These are phyloP conservation scores for Astraeus odoratus DNA, from an alignment of 768 basidiomycete genomes.

Conservation along the genomic window DNA sequence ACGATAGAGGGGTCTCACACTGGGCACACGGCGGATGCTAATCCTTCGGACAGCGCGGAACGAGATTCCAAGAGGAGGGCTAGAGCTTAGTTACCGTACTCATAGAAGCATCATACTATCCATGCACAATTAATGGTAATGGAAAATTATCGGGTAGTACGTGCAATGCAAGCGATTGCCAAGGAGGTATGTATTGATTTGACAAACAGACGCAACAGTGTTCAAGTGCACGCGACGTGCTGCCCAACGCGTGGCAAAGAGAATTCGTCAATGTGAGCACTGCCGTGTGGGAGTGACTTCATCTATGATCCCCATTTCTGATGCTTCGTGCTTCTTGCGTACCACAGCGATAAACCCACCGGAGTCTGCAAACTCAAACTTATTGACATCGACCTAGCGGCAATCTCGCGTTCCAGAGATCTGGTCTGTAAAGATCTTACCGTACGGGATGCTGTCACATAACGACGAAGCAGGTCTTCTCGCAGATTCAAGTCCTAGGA, in stretches of 20 bases:
- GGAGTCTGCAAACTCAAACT: not conserved
- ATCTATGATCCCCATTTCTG: no score
- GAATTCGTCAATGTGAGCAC: no score
- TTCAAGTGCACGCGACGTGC: no score
- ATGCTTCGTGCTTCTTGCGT: no score
- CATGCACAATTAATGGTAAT: constrained; percentile 7
- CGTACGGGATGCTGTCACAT: constrained; percentile 2
- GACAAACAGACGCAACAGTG: no score
- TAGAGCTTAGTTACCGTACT: constrained; percentile 31
- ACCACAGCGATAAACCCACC: no score
- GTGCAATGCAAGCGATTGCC: constrained; percentile 8
- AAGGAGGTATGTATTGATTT: no score
- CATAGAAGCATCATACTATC: constrained; percentile 26
- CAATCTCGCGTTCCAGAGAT: not conserved
- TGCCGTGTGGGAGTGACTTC: no score
- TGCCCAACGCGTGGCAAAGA: no score
- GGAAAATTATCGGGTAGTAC: constrained; percentile 13
- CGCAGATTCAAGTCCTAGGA: constrained; percentile 6
- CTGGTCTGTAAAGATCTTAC: constrained; percentile 9
- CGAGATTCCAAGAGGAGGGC: constrained; percentile 44
- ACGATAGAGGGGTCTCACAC: constrained; percentile 14
- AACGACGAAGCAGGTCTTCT: constrained; percentile 12
- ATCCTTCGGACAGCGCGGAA: constrained; percentile 35
- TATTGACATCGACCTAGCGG: not conserved
- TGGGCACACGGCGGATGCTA: constrained; percentile 20